Evolutionary conservation across 352 stramenopile genomes (phyloP), one percentile per base, ranked within the genome.

Genomic region (Globisporangium mamillatum): DNA sequence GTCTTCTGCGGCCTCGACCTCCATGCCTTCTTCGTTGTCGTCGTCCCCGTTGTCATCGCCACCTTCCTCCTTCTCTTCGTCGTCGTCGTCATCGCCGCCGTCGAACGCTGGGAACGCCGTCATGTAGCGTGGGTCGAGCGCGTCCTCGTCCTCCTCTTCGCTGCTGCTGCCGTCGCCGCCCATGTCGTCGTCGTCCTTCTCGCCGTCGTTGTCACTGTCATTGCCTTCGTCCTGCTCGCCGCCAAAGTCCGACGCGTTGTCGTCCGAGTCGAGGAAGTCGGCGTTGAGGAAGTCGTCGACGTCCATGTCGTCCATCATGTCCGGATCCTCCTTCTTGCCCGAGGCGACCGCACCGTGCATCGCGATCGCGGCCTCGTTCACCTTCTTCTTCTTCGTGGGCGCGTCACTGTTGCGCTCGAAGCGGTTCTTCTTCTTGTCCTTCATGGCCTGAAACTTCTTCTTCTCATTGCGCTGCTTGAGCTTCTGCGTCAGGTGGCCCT

Each of bases 221-320:
- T 63, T 70, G 6, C 70, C 69, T 7, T 71, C 70, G 2, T 66
- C 67, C 4, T 77, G 68, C 10, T 67, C 72, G 2, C 68, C 71
- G 0, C 74, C 71, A 44, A 67, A 57, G 56, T 76, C 66, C 14
- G 61, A 69, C 63, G 34, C 63, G 48, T 67, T 69, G 59, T 71
- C 78, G 48, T 89, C 84, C 69, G 86, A 93, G 62, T 93, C 82
- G 58, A 94, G 68, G 71, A 95, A 94, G 62, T 92, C 83, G 16
- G 71, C 86, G 62, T 95, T 92, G 53, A 95, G 63, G 65, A 95
- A 95, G 16, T 93, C 88, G 69, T 95, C 88, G 50, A 95, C 84
- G 65, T 95, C 86, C 83, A 95, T 93, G 57, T 95, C 88, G 67
- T 95, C 86, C 70, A 95, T 64, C 82, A 95, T 95, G 66, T 95